Percentiles rank a stretch among this genome's conserved stretches.
Evolutionary conservation across 305 asterid genomes (phyloP).

Genomic region (Rubia peregrina): DNA sequence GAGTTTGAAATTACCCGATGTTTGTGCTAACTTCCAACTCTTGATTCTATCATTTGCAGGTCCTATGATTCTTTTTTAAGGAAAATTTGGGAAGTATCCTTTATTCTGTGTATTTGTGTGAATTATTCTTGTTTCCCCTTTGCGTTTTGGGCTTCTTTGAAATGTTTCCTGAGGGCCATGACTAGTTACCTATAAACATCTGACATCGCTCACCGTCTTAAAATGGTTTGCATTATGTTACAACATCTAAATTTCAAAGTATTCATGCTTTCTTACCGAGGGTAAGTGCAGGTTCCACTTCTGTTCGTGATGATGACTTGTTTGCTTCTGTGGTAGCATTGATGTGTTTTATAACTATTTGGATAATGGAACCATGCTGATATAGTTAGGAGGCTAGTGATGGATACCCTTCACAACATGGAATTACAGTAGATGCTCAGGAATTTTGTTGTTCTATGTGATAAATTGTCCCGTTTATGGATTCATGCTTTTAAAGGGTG

Average conservation of each 20-base stretch:
- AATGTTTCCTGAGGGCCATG: conserved; percentile 33
- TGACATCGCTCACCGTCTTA: conserved; percentile 99
- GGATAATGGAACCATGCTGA: not conserved
- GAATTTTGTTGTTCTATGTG: conserved; percentile 29
- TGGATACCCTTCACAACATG: conserved; percentile 92
- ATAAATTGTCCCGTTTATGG: conserved; percentile 8
- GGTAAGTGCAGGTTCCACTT: conserved; percentile 35
- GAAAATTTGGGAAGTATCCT: conserved; percentile 99
- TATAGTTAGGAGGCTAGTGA: conserved; percentile 96
- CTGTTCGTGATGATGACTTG: not conserved
- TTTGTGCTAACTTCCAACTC: conserved; percentile 4
- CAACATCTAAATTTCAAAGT: conserved; percentile 86
- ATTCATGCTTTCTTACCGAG: conserved; percentile 97
- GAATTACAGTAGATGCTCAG: conserved; percentile 93
- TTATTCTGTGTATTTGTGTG: conserved; percentile 21
- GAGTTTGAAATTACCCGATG: no score
- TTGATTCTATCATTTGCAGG: conserved; percentile 51
- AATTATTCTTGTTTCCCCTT: conserved; percentile 14
- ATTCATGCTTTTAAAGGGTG: conserved; percentile 43
- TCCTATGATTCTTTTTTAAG: conserved; percentile 92
- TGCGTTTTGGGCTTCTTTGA: conserved; percentile 10
- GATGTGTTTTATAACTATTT: not conserved
- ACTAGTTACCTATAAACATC: conserved; percentile 43
- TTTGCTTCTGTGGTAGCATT: not conserved
- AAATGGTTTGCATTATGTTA: conserved; percentile 82